Evolutionary conservation across 148 eudicot species (phyloP).

Genomic region (Nepenthes mirabilis): DNA sequence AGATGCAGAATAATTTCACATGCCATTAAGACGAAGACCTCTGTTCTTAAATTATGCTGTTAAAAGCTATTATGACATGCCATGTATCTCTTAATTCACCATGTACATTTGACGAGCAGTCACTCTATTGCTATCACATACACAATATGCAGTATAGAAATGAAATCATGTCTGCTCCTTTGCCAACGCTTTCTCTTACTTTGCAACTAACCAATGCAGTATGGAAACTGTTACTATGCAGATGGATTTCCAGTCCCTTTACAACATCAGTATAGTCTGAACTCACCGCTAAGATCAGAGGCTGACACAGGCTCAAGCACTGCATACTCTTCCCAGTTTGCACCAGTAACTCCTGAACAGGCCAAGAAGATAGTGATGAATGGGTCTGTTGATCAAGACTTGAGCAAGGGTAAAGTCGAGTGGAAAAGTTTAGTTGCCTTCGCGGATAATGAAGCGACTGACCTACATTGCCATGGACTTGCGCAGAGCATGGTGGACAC

Average conservation of each 20-base stretch:
- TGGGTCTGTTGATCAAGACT: conserved; percentile 18
- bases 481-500: conserved; percentile 14
- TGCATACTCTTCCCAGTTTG: conserved; percentile 22
- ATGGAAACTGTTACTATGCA: conserved; percentile 8
- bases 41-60: too few relatives aligned
- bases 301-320: conserved; percentile 14
- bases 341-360: conserved; percentile 45
- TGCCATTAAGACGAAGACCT: too few relatives aligned
- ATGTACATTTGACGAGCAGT: too few relatives aligned
- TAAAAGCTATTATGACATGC: too few relatives aligned
- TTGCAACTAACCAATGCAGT: neutral
- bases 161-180: neutral
- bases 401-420: conserved; percentile 21
- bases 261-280: conserved; percentile 15
- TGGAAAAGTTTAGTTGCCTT: conserved; percentile 14
- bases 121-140: neutral
- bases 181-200: neutral
- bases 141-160: neutral
- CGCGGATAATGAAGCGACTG: conserved; percentile 11
- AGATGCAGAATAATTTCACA: too few relatives aligned
- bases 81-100: too few relatives aligned
- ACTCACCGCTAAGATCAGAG: conserved; percentile 17
- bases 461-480: conserved; percentile 13
- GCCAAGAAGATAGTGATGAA: conserved; percentile 16
- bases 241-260: conserved; percentile 23